A percentile compares a stretch with the other conserved stretches of the same genome.
These are phyloP conservation scores for Penicillium nucicola DNA, from an alignment of 495 filamentous ascomycete genomes.

Conservation along the genomic window DNA sequence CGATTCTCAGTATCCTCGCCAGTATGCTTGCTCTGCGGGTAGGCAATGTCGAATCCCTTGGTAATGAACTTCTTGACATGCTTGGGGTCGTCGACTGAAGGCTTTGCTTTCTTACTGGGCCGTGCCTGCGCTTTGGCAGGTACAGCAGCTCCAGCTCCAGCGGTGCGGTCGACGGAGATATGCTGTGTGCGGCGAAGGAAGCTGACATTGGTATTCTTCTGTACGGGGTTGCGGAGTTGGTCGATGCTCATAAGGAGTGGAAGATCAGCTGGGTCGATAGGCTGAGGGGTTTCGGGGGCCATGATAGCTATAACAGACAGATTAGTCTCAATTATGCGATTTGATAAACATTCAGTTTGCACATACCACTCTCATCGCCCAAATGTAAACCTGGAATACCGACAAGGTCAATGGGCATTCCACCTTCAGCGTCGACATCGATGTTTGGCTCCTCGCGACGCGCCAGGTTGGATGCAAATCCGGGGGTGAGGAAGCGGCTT, in stretches of 20 bases:
- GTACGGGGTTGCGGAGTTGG: constrained; percentile 75
- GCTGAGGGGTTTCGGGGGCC: constrained; percentile 63
- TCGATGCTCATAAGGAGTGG: constrained; percentile 75
- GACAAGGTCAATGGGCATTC: constrained; percentile 94
- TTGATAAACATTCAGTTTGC: not conserved
- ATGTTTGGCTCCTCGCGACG: constrained; percentile 92
- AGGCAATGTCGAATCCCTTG: constrained; percentile 82
- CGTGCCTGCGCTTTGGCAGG: constrained; percentile 34
- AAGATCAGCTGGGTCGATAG: constrained; percentile 77
- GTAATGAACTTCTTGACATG: constrained; percentile 78
- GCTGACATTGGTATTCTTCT: constrained; percentile 67
- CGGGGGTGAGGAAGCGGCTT: constrained; percentile 79
- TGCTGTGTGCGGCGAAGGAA: constrained; percentile 97
- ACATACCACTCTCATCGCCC: constrained; percentile 91
- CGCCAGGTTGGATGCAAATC: constrained; percentile 81
- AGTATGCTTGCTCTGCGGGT: constrained; percentile 60
- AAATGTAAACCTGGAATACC: constrained; percentile 93
- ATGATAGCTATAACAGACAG: constrained; percentile 63
- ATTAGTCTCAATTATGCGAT: constrained; percentile 8
- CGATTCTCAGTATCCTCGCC: constrained; percentile 48
- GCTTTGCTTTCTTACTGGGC: constrained; percentile 39
- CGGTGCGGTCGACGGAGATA: constrained; percentile 67
- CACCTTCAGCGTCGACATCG: constrained; percentile 94
- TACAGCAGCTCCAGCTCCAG: constrained; percentile 35
- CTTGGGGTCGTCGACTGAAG: constrained; percentile 69